phyloP scores from a whole-genome alignment of 2,329 filamentous ascomycete species.

The Exophiala viscosa region DNA sequence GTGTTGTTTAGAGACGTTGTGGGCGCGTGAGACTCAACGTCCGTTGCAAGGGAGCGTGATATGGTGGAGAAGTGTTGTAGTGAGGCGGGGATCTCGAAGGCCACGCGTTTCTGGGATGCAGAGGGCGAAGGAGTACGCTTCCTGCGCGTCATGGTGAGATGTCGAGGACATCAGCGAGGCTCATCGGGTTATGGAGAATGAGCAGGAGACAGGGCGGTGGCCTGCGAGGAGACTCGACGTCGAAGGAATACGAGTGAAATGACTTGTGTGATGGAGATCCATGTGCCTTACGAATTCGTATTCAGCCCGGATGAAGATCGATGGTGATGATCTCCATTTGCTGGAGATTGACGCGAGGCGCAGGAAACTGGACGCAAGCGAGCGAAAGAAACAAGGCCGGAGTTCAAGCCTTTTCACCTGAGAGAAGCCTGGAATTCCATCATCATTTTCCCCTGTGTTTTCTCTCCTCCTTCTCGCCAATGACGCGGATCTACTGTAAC shows the following conservation, averaged over 20 bases:
- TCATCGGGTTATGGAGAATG: conserved; percentile 1
- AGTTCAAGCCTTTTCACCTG: too few relatives aligned
- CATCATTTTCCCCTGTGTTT: too few relatives aligned
- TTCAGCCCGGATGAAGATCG: too few relatives aligned
- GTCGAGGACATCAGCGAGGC: not conserved
- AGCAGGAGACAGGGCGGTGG: not conserved
- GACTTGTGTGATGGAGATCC: not conserved
- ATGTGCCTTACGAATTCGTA: not conserved
- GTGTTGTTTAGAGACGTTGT: not conserved
- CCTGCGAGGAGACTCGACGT: not conserved
- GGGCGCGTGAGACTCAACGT: not conserved
- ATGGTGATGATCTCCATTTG: too few relatives aligned
- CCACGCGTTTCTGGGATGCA: conserved; percentile 16
- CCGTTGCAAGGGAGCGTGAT: conserved; percentile 19
- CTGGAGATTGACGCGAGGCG: too few relatives aligned
- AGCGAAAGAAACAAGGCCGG: too few relatives aligned
- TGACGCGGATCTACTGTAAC: too few relatives aligned
- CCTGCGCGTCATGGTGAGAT: conserved; percentile 20
- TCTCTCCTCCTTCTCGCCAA: too few relatives aligned
- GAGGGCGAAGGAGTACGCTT: conserved; percentile 16
- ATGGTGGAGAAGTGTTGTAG: conserved; percentile 22
- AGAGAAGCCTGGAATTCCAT: too few relatives aligned
- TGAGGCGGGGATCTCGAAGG: conserved; percentile 25
- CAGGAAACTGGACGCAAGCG: too few relatives aligned
- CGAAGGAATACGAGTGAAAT: not conserved